Evolutionary conservation across 768 basidiomycete genomes (phyloP), one percentile per base, ranked within the genome.

Genomic region (Omphalotus guepiniiformis): DNA sequence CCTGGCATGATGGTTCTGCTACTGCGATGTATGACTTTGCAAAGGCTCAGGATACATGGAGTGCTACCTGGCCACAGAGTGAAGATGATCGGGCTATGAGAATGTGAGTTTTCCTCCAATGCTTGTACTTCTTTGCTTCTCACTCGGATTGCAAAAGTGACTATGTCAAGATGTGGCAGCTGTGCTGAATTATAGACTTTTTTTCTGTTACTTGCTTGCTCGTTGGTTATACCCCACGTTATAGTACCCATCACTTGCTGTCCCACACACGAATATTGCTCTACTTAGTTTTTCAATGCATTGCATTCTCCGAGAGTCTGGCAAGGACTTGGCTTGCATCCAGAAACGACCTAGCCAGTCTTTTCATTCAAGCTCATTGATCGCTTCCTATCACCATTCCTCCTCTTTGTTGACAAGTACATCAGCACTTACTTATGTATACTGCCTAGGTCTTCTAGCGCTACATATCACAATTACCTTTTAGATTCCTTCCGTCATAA

Each of bases 21-120:
- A 67, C 71, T n/a, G 88, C 87, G 7, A 88, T 88, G 85, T 67
- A 64, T 37, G 83, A 85, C 45, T 89, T 90, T 62, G 79, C 82
- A 15, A 48, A 61, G 6, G 76, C 70, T 3, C 75, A 86, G 63
- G 66, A 60, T 62, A 72, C 69, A 9, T 93, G 91, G 91, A 70
- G 67, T 45, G 58, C 66, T 47, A 86, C 86, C 4, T 93, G 91
- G 91, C 82, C 85, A 1, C 56, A 62, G 16, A 75, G 63, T 36
- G 63, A 71, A 13, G 72, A 79, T 37, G 78, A 81, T 38, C 69
- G 81, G 22, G 79, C 86, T 11, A 81, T 93, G 53, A 76, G 83
- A 47, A 77, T 93, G 85, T 86, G 54, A 54, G 82, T 69, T 19
- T 42, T 54, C 35, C 35, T 43, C 28, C 11, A 23, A 13, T 8